phyloP scores from a whole-genome alignment of 768 basidiomycete species.

The Panellus pusillus region DNA sequence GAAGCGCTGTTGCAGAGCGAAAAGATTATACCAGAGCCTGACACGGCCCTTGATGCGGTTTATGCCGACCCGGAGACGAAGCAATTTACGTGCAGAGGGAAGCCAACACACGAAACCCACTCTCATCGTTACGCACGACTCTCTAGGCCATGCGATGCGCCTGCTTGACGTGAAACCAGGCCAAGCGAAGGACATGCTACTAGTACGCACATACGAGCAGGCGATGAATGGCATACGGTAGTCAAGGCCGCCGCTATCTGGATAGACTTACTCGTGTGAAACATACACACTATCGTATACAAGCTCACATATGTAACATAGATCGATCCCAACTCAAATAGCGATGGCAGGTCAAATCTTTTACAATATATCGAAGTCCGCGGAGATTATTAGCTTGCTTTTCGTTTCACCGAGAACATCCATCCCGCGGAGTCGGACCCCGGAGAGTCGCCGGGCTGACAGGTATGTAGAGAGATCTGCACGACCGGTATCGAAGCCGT shows the following conservation, averaged over 20 bases:
- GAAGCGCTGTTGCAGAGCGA: no score
- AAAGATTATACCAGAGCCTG: no score
- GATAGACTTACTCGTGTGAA: not conserved
- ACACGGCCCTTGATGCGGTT: no score
- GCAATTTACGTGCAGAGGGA: no score
- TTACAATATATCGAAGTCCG: no score
- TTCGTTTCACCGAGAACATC: conserved; percentile 3
- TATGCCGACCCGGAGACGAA: no score
- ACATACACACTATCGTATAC: no score
- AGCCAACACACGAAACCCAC: no score
- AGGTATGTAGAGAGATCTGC: conserved; percentile 6
- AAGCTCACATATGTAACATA: no score
- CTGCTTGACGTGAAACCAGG: conserved; percentile 13
- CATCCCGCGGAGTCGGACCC: conserved; percentile 18
- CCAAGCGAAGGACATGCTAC: conserved; percentile 17
- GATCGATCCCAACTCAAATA: no score
- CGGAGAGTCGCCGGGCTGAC: not conserved
- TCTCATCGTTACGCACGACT: no score
- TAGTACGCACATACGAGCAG: conserved; percentile 21
- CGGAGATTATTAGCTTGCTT: not conserved
- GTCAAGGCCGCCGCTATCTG: not conserved
- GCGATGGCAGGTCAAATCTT: no score
- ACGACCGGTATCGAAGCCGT: conserved; percentile 6
- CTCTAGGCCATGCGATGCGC: conserved; percentile 17
- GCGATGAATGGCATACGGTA: conserved; percentile 12